These are phyloP conservation scores for Fusarium sp. DNA, from an alignment of 2,329 filamentous ascomycete genomes.

Conservation along the genomic window DNA sequence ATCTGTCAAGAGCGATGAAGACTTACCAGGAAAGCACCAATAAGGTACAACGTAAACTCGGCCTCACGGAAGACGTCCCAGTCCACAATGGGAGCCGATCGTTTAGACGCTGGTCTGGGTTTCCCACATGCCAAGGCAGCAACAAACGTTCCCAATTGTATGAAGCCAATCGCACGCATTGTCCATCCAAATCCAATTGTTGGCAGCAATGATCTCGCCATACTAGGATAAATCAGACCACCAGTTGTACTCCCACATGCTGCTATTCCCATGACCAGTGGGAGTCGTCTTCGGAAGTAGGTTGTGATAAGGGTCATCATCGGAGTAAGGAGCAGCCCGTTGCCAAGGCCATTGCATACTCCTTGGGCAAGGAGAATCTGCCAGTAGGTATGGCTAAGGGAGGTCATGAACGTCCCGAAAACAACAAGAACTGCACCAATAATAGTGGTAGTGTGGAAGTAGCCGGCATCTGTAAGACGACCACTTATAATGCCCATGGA, in stretches of 20 bases:
- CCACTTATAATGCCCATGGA: not conserved
- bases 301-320: conserved; percentile 1
- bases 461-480: not conserved
- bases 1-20: rapidly evolving
- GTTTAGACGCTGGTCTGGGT: not conserved
- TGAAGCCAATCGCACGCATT: not conserved
- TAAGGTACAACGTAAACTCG: not conserved
- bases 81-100: not conserved
- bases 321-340: not conserved
- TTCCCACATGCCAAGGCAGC: not conserved
- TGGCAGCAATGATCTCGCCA: not conserved
- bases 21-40: not conserved
- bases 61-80: not conserved
- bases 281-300: not conserved
- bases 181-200: not conserved
- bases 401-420: not conserved
- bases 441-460: not conserved
- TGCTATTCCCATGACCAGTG: not conserved
- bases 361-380: not conserved
- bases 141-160: not conserved
- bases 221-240: not conserved
- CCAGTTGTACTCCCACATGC: conserved; percentile 3
- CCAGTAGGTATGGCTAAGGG: not conserved
- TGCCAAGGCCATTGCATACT: not conserved
- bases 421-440: not conserved